Evolutionary conservation across 768 basidiomycete genomes (phyloP).

Genomic region (Auricularia heimuer): DNA sequence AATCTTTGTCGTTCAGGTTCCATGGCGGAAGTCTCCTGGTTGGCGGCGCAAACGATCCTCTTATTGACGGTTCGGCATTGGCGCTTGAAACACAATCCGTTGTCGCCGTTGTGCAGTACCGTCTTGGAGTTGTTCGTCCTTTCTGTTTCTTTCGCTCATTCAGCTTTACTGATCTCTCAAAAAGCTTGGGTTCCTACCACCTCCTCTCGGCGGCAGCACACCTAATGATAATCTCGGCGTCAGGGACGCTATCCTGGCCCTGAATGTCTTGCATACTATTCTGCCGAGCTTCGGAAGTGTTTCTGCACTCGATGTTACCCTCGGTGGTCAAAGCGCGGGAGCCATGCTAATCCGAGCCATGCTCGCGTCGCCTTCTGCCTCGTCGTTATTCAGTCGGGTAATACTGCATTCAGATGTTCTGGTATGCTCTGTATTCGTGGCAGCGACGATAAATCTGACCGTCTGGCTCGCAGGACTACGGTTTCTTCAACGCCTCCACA

Average conservation of each 20-base stretch:
- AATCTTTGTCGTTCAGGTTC: constrained; percentile 39
- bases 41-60: constrained; percentile 62
- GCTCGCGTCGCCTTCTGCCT: constrained; percentile 60
- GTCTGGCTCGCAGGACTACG: constrained; percentile 35
- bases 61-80: constrained; percentile 67
- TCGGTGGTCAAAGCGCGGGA: constrained; percentile 82
- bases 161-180: not conserved
- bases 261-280: constrained; percentile 50
- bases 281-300: constrained; percentile 59
- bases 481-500: constrained; percentile 46
- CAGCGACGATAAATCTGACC: not conserved
- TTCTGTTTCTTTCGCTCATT: not conserved
- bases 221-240: constrained; percentile 64
- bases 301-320: constrained; percentile 37
- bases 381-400: constrained; percentile 61
- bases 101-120: constrained; percentile 82
- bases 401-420: constrained; percentile 86
- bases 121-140: constrained; percentile 57
- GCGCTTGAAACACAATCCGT: constrained; percentile 63
- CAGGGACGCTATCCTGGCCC: constrained; percentile 54
- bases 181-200: constrained; percentile 68
- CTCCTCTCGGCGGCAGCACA: constrained; percentile 23
- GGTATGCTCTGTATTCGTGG: constrained; percentile 12
- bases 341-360: constrained; percentile 70
- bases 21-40: constrained; percentile 79